These are phyloP conservation scores for Didymella pomorum DNA, from an alignment of 2,329 filamentous ascomycete species.

Conservation along the genomic window DNA sequence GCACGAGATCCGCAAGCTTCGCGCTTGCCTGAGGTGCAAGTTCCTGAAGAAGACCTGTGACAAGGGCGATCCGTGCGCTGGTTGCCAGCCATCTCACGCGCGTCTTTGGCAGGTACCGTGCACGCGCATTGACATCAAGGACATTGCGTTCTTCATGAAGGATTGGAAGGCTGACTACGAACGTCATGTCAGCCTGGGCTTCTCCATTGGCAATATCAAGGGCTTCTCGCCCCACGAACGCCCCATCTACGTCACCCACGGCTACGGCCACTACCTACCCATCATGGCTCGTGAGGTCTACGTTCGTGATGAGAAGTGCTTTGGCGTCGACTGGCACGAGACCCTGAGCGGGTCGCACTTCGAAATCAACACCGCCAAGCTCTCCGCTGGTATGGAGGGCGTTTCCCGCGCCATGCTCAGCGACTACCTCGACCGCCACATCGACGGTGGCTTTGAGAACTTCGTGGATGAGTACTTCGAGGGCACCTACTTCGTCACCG, in stretches of 20 bases:
- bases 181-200: constrained; percentile 83
- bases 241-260: constrained; percentile 91
- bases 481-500: constrained; percentile 91
- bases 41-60: constrained; percentile 99
- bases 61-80: constrained; percentile 94
- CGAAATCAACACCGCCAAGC: constrained; percentile 84
- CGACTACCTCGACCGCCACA: constrained; percentile 94
- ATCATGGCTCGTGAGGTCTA: constrained; percentile 94
- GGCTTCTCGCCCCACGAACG: constrained; percentile 72
- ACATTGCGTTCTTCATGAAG: constrained; percentile 98
- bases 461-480: constrained; percentile 97
- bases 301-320: constrained; percentile 90
- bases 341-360: constrained; percentile 79
- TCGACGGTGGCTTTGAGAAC: constrained; percentile 88
- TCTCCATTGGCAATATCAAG: constrained; percentile 95
- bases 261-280: constrained; percentile 90
- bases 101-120: constrained; percentile 97
- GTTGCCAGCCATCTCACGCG: constrained; percentile 94
- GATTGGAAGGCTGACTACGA: constrained; percentile 98
- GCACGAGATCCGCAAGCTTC: constrained; percentile 93
- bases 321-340: constrained; percentile 94
- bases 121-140: constrained; percentile 98
- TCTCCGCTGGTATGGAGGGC: constrained; percentile 89
- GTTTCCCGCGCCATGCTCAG: constrained; percentile 81
- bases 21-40: constrained; percentile 94